A percentile compares a stretch with the other conserved stretches of the same genome.
These are phyloP conservation scores for Neurospora discreta DNA, from an alignment of 495 filamentous ascomycete species.

Conservation along the genomic window DNA sequence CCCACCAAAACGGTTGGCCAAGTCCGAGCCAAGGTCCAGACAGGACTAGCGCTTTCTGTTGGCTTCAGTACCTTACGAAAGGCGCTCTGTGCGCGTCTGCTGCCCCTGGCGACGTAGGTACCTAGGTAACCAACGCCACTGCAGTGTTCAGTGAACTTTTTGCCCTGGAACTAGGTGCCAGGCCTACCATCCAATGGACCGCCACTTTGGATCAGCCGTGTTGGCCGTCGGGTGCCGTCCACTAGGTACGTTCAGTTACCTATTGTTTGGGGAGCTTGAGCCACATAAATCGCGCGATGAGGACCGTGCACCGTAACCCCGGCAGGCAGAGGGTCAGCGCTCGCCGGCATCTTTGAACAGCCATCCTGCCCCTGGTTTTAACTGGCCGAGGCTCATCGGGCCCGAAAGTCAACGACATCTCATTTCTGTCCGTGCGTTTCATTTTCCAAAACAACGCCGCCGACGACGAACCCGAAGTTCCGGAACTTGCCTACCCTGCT, in stretches of 20 bases:
- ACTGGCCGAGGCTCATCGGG: too few relatives aligned
- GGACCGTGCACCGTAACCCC: background rate
- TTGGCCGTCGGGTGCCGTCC: too few relatives aligned
- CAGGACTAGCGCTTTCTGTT: background rate
- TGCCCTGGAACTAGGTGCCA: background rate
- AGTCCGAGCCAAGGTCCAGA: background rate
- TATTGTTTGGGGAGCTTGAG: too few relatives aligned
- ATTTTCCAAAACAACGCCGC: background rate
- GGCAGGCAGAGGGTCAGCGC: background rate
- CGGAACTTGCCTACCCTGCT: background rate
- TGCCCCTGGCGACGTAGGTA: background rate
- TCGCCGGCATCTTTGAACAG: background rate
- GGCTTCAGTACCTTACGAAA: background rate
- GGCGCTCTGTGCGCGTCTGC: background rate
- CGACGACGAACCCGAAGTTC: background rate
- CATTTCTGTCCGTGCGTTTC: background rate
- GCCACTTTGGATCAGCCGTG: background rate
- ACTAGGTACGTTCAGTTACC: too few relatives aligned
- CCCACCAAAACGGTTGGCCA: background rate
- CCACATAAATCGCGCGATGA: too few relatives aligned
- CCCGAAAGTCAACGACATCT: background rate
- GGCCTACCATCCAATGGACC: background rate
- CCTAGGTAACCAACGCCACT: background rate
- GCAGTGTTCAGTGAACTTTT: background rate
- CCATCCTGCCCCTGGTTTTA: too few relatives aligned